Evolutionary conservation across 228 moss, liverwort and hornwort species (phyloP).

Genomic region (Sphagnum magellanicum): DNA sequence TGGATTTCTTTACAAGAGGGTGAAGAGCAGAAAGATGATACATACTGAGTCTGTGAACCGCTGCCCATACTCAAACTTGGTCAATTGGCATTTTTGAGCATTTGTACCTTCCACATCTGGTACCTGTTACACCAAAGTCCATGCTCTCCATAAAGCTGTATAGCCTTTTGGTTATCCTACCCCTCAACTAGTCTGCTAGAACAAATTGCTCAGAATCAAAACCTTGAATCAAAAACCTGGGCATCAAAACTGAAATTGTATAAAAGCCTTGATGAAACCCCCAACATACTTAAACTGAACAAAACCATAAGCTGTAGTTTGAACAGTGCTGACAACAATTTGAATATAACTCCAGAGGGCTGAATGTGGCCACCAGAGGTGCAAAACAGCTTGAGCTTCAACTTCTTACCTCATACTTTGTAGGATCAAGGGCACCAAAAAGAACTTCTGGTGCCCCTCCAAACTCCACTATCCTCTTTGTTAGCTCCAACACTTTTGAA

Average conservation of each 20-base stretch:
- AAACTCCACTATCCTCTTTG: constrained; percentile 48
- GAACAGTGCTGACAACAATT: too few species aligned
- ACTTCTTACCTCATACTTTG: constrained; percentile 29
- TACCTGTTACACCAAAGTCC: constrained; percentile 36
- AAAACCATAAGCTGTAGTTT: too few species aligned
- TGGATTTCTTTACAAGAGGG: neutral
- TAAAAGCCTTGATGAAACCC: too few species aligned
- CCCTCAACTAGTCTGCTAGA: neutral
- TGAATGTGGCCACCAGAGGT: too few species aligned
- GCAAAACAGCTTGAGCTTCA: too few species aligned
- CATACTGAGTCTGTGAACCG: constrained; percentile 56
- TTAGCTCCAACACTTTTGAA: constrained; percentile 39
- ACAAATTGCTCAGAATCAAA: neutral
- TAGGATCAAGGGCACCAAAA: constrained; percentile 47
- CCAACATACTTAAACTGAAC: too few species aligned
- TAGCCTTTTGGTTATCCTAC: neutral
- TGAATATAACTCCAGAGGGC: too few species aligned
- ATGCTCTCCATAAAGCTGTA: neutral
- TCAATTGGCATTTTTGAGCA: constrained; percentile 53
- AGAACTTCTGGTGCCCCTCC: constrained; percentile 72
- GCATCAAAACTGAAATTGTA: too few species aligned
- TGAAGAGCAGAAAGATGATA: neutral
- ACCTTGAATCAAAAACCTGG: neutral
- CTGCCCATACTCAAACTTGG: constrained; percentile 79
- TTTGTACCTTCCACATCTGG: constrained; percentile 75